Percentiles rank a stretch among this genome's conserved stretches.
phyloP scores from a whole-genome alignment of 148 eudicot genomes.

The Arctostaphylos glauca region DNA sequence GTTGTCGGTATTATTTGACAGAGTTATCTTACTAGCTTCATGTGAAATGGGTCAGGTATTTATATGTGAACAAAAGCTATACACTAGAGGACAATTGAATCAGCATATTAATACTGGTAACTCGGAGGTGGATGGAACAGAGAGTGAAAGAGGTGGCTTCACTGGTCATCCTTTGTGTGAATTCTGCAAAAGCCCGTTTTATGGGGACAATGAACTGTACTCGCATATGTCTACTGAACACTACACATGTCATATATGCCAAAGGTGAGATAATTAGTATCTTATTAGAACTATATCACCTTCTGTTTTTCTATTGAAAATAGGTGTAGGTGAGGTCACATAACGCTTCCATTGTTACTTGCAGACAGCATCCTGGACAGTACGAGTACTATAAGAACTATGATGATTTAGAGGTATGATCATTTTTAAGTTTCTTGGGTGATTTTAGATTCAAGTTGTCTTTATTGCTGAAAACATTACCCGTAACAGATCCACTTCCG shows the following conservation, averaged over 20 bases:
- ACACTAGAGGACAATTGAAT: conserved; percentile 72
- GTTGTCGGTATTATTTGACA: not conserved
- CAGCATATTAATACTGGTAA: conserved; percentile 87
- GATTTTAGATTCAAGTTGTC: not conserved
- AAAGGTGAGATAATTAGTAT: conserved; percentile 49
- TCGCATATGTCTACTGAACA: conserved; percentile 84
- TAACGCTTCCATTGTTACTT: conserved; percentile 3
- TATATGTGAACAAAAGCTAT: conserved; percentile 93
- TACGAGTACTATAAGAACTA: conserved; percentile 83
- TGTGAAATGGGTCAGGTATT: conserved; percentile 58
- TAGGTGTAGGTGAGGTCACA: not conserved
- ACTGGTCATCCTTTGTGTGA: conserved; percentile 92
- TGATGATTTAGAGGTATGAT: conserved; percentile 88
- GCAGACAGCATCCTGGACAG: conserved; percentile 92
- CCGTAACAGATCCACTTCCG: conserved; percentile 72
- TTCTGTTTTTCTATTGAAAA: not conserved
- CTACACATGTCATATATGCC: conserved; percentile 88
- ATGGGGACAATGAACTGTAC: conserved; percentile 94
- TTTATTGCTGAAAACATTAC: conserved; percentile 6
- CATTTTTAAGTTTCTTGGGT: not conserved
- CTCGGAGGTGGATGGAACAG: conserved; percentile 93
- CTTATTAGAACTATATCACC: not conserved
- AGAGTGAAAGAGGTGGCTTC: conserved; percentile 97
- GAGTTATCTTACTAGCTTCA: conserved; percentile 1
- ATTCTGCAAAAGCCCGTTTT: conserved; percentile 78